phyloP scores from a whole-genome alignment of 2,329 filamentous ascomycete genomes.

The Sporothrix dimorphospora region DNA sequence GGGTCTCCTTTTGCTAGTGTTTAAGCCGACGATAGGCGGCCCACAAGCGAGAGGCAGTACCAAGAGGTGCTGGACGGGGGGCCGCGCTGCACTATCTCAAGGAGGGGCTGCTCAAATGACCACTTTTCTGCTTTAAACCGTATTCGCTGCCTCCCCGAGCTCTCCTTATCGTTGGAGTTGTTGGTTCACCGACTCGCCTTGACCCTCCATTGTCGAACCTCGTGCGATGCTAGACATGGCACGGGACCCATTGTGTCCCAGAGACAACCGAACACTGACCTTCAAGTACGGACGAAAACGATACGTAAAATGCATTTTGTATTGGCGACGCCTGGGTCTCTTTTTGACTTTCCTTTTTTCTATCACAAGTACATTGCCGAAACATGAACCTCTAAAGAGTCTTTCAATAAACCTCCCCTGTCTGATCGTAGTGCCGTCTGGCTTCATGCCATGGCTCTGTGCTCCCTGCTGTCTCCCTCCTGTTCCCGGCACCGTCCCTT shows the following conservation, averaged over 20 bases:
- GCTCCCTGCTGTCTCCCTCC: too few species aligned
- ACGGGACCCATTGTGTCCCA: background rate
- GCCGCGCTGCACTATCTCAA: background rate
- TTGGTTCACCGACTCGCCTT: conserved; percentile 17
- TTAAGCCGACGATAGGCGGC: conserved; percentile 37
- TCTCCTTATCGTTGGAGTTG: background rate
- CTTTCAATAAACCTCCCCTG: background rate
- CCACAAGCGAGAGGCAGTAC: background rate
- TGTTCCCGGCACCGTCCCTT: conserved; percentile 36
- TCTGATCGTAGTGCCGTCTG: background rate
- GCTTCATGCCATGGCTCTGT: too few species aligned
- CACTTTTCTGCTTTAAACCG: background rate
- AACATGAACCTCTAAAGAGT: background rate
- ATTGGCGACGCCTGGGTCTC: conserved; percentile 16
- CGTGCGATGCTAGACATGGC: conserved; percentile 4
- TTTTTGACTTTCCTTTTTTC: conserved; percentile 20
- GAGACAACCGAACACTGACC: background rate
- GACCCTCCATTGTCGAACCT: background rate
- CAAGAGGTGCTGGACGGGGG: background rate
- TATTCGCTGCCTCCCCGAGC: background rate
- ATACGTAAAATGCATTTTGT: conserved; percentile 20
- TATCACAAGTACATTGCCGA: conserved; percentile 21
- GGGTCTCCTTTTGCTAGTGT: background rate
- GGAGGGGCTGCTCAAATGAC: conserved; percentile 23
- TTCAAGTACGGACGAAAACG: background rate